These are phyloP conservation scores for Saururus chinensis DNA, from an alignment of 164 flowering plant genomes.

Conservation along the genomic window DNA sequence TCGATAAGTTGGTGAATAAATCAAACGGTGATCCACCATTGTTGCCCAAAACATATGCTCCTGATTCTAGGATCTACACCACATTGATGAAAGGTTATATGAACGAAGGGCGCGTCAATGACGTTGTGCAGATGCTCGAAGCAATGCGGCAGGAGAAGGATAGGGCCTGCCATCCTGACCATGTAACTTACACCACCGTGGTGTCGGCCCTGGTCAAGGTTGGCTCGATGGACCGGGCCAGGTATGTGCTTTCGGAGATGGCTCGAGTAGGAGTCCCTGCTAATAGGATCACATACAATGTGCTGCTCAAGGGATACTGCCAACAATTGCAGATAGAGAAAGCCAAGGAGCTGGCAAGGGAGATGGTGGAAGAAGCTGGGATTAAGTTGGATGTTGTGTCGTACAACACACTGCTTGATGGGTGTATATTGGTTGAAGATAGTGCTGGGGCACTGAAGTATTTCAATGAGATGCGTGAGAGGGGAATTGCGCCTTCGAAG, in stretches of 20 bases:
- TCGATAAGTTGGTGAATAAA: conserved; percentile 43
- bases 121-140: conserved; percentile 70
- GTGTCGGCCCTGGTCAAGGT: conserved; percentile 72
- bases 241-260: conserved; percentile 80
- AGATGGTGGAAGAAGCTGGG: conserved; percentile 51
- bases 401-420: conserved; percentile 80
- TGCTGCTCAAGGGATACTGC: conserved; percentile 91
- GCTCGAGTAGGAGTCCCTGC: conserved; percentile 60
- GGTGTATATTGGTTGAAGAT: conserved; percentile 77
- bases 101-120: conserved; percentile 59
- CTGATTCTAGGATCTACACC: conserved; percentile 79
- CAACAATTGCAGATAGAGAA: conserved; percentile 63
- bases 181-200: conserved; percentile 85
- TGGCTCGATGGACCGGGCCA: conserved; percentile 77
- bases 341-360: conserved; percentile 59
- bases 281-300: conserved; percentile 77
- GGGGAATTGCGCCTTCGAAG: conserved; percentile 81
- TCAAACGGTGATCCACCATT: conserved; percentile 40
- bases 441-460: conserved; percentile 69
- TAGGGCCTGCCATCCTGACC: conserved; percentile 66
- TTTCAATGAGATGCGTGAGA: conserved; percentile 85
- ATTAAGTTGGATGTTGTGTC: conserved; percentile 88
- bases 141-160: conserved; percentile 79
- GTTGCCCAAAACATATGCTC: conserved; percentile 37
- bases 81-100: conserved; percentile 96